Percentiles rank a stretch among this genome's conserved stretches.
phyloP scores from a whole-genome alignment of 371 early-diverging fungal species.

The Circinella umbellata region DNA sequence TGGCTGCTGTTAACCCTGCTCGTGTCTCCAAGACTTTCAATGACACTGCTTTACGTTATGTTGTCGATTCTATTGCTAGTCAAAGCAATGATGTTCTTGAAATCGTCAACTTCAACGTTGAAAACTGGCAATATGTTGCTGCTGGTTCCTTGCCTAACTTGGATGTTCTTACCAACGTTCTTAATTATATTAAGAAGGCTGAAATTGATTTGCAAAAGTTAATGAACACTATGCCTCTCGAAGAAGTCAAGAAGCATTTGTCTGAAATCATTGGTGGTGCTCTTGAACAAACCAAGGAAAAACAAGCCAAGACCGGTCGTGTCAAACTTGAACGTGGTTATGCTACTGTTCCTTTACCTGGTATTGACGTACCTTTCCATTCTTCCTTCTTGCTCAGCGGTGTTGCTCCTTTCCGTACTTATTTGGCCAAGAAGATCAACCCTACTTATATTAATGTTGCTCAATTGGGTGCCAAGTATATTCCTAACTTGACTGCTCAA shows the following conservation, averaged over 20 bases:
- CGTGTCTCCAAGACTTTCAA: slow-evolving; percentile 89
- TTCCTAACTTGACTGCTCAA: slow-evolving; percentile 94
- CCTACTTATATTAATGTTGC: slow-evolving; percentile 80
- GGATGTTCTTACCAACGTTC: slow-evolving; percentile 78
- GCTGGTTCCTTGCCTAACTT: slow-evolving; percentile 88
- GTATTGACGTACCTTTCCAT: slow-evolving; percentile 98
- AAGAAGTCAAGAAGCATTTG: slow-evolving; percentile 85
- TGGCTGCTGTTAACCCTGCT: slow-evolving; percentile 94
- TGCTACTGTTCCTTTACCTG: slow-evolving; percentile 91
- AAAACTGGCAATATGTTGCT: slow-evolving; percentile 95
- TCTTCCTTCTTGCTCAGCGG: slow-evolving; percentile 90
- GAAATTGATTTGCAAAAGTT: slow-evolving; percentile 88
- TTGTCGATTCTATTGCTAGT: slow-evolving; percentile 84
- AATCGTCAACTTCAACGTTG: slow-evolving; percentile 97
- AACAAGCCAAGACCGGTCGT: slow-evolving; percentile 64
- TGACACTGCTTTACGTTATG: slow-evolving; percentile 81
- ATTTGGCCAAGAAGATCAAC: slow-evolving; percentile 83
- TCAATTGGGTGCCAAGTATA: slow-evolving; percentile 82
- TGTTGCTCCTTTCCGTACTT: slow-evolving; percentile 91
- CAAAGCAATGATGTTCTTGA: slow-evolving; percentile 83
- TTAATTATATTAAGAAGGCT: slow-evolving; percentile 79
- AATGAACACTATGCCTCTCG: slow-evolving; percentile 84
- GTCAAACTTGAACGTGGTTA: slow-evolving; percentile 85
- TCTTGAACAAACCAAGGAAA: slow-evolving; percentile 72
- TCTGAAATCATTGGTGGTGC: slow-evolving; percentile 82